A percentile compares a stretch with the other conserved stretches of the same genome.
These are phyloP conservation scores for Pythium insidiosum DNA, from an alignment of 352 stramenopile genomes.

Conservation along the genomic window DNA sequence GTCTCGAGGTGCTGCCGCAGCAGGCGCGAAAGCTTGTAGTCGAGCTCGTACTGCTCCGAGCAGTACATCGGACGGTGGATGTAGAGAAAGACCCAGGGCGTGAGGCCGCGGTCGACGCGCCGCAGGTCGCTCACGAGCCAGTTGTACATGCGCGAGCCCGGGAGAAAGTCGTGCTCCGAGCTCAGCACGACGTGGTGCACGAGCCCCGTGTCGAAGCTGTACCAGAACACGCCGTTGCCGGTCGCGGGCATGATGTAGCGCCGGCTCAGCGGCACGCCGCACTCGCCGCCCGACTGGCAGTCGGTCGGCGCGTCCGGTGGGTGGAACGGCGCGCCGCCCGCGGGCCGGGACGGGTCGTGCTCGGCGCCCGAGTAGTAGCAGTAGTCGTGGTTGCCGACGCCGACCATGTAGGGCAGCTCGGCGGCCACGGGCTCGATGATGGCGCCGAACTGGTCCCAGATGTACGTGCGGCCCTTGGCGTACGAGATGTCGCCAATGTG, in stretches of 20 bases:
- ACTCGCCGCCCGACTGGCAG: constrained; percentile 38
- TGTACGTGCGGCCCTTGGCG: constrained; percentile 33
- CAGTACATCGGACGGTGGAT: constrained; percentile 21
- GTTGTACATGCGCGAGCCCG: constrained; percentile 11
- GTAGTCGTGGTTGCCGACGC: constrained; percentile 23
- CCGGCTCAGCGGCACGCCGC: constrained; percentile 43
- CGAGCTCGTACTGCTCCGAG: not conserved
- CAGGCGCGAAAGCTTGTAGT: constrained; percentile 1
- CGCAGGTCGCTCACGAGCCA: constrained; percentile 20
- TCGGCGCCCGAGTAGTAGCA: constrained; percentile 7
- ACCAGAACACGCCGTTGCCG: constrained; percentile 21
- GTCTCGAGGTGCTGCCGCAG: constrained; percentile 4
- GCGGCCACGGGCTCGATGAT: constrained; percentile 59
- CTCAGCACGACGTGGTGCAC: constrained; percentile 17
- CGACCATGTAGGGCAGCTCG: constrained; percentile 57
- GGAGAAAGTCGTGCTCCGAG: constrained; percentile 19
- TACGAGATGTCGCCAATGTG: constrained; percentile 73
- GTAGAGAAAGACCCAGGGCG: constrained; percentile 17
- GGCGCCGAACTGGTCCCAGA: constrained; percentile 66
- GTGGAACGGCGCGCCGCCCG: constrained; percentile 10
- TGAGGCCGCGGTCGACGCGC: constrained; percentile 11
- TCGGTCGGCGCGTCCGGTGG: constrained; percentile 6
- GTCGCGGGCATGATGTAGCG: constrained; percentile 38
- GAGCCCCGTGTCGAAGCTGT: constrained; percentile 16
- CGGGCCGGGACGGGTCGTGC: constrained; percentile 6